Conservation (phyloP, 192 early-diverging fungal genomes). For the Backusella morwellensis region DNA sequence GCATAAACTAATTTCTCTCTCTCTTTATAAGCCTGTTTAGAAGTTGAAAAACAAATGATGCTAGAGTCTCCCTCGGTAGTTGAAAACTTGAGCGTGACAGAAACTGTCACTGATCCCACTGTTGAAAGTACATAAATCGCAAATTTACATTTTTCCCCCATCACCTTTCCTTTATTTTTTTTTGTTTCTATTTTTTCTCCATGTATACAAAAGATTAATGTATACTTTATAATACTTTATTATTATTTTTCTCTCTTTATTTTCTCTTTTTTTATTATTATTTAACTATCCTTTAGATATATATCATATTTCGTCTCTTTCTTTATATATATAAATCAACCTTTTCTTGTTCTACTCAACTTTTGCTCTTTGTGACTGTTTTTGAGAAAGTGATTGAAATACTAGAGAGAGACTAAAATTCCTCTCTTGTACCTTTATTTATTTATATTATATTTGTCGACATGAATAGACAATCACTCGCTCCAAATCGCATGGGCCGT, state of each 20-base stretch:
- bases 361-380: too few relatives aligned
- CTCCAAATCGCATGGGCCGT: background rate
- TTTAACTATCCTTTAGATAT: background rate
- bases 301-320: background rate
- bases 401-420: too few relatives aligned
- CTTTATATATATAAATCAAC: background rate
- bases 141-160: background rate
- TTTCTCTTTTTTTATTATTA: background rate
- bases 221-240: background rate
- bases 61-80: background rate
- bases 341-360: background rate
- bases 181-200: background rate
- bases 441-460: background rate
- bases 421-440: background rate
- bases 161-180: background rate
- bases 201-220: background rate
- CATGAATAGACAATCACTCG: background rate
- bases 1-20: background rate
- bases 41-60: constrained; percentile 16
- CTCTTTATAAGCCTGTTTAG: constrained; percentile 7
- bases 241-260: background rate
- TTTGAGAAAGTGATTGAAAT: too few relatives aligned
- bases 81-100: constrained; percentile 6
- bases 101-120: background rate
- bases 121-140: background rate